Percentiles rank a stretch among this genome's conserved stretches.
Evolutionary conservation across 2,329 filamentous ascomycete genomes (phyloP).

Genomic region (Sarocladium kiliense): DNA sequence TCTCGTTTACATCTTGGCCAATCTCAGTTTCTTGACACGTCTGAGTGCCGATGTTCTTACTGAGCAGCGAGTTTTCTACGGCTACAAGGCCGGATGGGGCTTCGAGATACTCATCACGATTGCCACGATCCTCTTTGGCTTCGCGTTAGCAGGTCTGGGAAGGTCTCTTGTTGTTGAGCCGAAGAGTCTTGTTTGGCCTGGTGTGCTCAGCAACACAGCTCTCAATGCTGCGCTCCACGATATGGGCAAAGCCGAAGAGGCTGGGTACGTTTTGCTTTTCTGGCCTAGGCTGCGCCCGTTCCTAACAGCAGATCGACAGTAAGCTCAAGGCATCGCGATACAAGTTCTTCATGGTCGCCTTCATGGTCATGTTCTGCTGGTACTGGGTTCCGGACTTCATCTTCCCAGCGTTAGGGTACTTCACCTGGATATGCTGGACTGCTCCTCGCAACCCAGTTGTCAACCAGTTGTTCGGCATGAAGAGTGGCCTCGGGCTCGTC

Average conservation of each 20-base stretch:
- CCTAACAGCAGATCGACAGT: background rate
- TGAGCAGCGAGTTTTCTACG: conserved; percentile 35
- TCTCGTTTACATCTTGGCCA: conserved; percentile 51
- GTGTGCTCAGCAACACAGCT: conserved; percentile 42
- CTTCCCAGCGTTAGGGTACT: conserved; percentile 38
- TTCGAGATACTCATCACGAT: conserved; percentile 45
- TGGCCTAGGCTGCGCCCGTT: conserved; percentile 11
- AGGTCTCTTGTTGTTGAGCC: conserved; percentile 40
- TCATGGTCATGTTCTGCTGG: conserved; percentile 33
- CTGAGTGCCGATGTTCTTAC: conserved; percentile 28
- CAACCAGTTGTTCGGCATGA: conserved; percentile 45
- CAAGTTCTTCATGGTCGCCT: conserved; percentile 38
- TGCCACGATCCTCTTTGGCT: conserved; percentile 46
- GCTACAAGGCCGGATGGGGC: conserved; percentile 36
- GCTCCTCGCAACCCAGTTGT: conserved; percentile 39
- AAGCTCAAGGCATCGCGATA: conserved; percentile 28
- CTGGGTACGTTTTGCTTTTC: conserved; percentile 10
- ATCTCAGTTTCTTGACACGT: conserved; percentile 40
- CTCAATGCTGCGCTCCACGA: conserved; percentile 37
- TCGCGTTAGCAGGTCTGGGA: conserved; percentile 41
- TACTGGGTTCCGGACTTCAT: conserved; percentile 47
- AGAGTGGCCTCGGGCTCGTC: conserved; percentile 31
- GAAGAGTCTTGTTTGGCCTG: conserved; percentile 46
- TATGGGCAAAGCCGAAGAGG: conserved; percentile 24
- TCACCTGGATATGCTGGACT: conserved; percentile 44